A percentile compares a stretch with the other conserved stretches of the same genome.
Conservation (phyloP, 495 filamentous ascomycete genomes). For the Penicillium longicatenatum region DNA sequence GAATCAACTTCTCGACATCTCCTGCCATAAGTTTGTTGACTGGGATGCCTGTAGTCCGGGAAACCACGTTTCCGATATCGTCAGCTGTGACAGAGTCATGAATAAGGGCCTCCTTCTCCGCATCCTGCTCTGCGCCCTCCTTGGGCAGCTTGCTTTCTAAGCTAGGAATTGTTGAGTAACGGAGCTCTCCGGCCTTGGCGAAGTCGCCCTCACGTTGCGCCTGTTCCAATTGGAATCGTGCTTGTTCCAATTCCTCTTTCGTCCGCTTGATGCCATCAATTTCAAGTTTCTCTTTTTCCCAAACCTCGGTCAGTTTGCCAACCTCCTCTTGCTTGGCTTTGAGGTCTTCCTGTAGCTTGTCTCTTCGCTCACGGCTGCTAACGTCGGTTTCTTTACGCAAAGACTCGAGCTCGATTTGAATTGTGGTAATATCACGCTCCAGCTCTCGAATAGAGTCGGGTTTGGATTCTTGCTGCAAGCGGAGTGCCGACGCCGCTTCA, state of each 20-base stretch:
- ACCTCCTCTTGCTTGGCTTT: slow-evolving; percentile 73
- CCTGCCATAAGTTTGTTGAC: slow-evolving; percentile 88
- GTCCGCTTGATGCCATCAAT: slow-evolving; percentile 83
- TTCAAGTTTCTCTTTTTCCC: slow-evolving; percentile 87
- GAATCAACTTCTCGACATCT: slow-evolving; percentile 86
- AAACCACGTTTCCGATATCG: slow-evolving; percentile 91
- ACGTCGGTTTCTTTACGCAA: slow-evolving; percentile 92
- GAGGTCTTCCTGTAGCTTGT: slow-evolving; percentile 75
- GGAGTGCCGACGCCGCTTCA: slow-evolving; percentile 86
- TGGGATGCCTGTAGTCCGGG: slow-evolving; percentile 88
- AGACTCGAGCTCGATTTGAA: slow-evolving; percentile 96
- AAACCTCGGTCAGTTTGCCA: slow-evolving; percentile 66
- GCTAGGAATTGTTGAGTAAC: slow-evolving; percentile 81
- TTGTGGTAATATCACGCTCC: slow-evolving; percentile 93
- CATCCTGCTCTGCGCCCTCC: slow-evolving; percentile 58
- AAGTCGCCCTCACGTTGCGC: slow-evolving; percentile 93
- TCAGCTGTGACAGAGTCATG: slow-evolving; percentile 93
- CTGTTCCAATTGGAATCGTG: slow-evolving; percentile 79
- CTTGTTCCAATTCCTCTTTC: slow-evolving; percentile 82
- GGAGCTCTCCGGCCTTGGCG: slow-evolving; percentile 79
- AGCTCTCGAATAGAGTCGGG: slow-evolving; percentile 89
- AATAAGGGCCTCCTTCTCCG: slow-evolving; percentile 63
- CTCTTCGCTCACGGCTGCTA: slow-evolving; percentile 81
- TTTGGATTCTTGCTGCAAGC: slow-evolving; percentile 95
- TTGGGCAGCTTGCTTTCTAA: slow-evolving; percentile 79